Evolutionary conservation across 2,329 filamentous ascomycete species (phyloP).

Genomic region (Neopestalotiopsis sp.): DNA sequence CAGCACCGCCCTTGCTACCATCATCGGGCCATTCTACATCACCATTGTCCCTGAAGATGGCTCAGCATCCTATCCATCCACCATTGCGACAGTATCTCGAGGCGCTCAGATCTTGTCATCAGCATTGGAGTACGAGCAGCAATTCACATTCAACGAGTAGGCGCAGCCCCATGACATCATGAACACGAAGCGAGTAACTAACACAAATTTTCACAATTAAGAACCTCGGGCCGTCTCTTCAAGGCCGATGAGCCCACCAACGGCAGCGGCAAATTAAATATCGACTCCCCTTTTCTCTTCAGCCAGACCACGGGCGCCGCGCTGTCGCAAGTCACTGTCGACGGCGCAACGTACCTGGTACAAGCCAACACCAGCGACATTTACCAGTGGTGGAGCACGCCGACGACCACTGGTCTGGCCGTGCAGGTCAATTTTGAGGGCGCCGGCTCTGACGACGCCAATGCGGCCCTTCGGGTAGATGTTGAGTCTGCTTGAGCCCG

Average conservation of each 20-base stretch:
- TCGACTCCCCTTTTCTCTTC: background rate
- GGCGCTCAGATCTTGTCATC: constrained; percentile 14
- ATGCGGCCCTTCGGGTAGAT: constrained; percentile 7
- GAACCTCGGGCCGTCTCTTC: constrained; percentile 2
- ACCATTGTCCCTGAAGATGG: constrained; percentile 14
- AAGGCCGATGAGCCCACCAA: constrained; percentile 11
- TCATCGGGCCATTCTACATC: constrained; percentile 12
- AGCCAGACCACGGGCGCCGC: background rate
- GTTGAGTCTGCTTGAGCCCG: background rate
- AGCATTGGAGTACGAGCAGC: constrained; percentile 9
- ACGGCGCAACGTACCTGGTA: constrained; percentile 1
- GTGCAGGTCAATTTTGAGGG: constrained; percentile 15
- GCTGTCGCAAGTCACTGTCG: constrained; percentile 6
- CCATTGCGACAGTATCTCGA: constrained; percentile 11
- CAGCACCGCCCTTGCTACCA: background rate
- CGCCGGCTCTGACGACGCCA: constrained; percentile 9
- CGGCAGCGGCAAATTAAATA: constrained; percentile 1
- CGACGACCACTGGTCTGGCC: constrained; percentile 13
- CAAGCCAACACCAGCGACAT: background rate
- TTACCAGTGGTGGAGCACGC: constrained; percentile 13
- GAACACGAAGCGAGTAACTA: too few relatives aligned
- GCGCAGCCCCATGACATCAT: background rate
- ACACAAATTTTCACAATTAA: background rate
- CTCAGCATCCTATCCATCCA: constrained; percentile 7
- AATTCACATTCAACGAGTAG: constrained; percentile 14